Evolutionary conservation across 2,329 filamentous ascomycete species (phyloP), one percentile per base, ranked within the genome.

Genomic region (Penicillium sp.): DNA sequence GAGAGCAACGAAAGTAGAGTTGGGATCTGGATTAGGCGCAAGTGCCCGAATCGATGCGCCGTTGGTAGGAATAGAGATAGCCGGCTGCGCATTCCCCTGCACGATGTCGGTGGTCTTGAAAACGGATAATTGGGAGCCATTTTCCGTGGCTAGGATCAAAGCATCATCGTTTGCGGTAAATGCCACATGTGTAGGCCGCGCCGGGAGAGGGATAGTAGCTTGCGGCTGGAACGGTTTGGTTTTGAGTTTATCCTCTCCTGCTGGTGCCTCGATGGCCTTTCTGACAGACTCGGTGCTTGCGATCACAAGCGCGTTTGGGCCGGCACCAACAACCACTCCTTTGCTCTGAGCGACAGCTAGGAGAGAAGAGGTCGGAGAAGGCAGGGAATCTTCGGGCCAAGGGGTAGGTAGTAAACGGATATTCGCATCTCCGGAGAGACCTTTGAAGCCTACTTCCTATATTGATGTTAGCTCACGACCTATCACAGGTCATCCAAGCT

Each of bases 161-260:
- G 89, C 92, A 66, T 86, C 86, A 71, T 97, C 96, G 68, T 96
- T 91, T n/a, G 91, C 85, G 0, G 92, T 93, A 73, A 99, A 99
- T 16, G 88, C 87, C 21, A 99, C 81, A 73, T 99, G 95, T 11
- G 92, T 96, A 53, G 96, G 84, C 65, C 89, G 87, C 68, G 87
- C 83, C 10, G 90, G 85, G 67, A 96, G 83, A 1, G 87, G 80
- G 7, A 98, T 83, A 58, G 82, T 88, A 51, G 90, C 79, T 71
- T 93, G 86, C 3, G 93, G 89, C 58, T 86, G 79, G 67, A 96
- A 96, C 13, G 81, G 71, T 61, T 89, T 86, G 54, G 89, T 78
- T 61, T 93, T 86, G 59, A 82, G 83, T 54, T 70, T 70, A 60
- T 88, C 87, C 54, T 72, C 69, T 64, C 80, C 82, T 57, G 82